Percentiles rank a stretch among this genome's conserved stretches.
Conservation (phyloP, 129 eudicot species). For the carrot (Daucus carota) region DH1_v3.0 NC_030382.2:15612001-15612500, state of each 20-base stretch:
- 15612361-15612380: conserved; percentile 75
- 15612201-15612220: conserved; percentile 89
- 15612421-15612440: conserved; percentile 99
- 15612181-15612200: conserved; percentile 83
- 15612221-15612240: conserved; percentile 92
- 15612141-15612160: background rate
- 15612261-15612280: conserved; percentile 51
- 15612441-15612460: conserved; percentile 98
- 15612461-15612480: conserved; percentile 86
- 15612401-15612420: conserved; percentile 81
- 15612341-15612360: conserved; percentile 65
- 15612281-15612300: conserved; percentile 70
- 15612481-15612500: conserved; percentile 65
- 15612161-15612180: conserved; percentile 57
- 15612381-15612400: conserved; percentile 53
- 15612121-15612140: background rate
- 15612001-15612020: conserved; percentile 98
- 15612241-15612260: conserved; percentile 87
- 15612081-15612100: conserved; percentile 55
- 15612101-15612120: conserved; percentile 56
- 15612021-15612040: conserved; percentile 78
- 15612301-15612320: conserved; percentile 87
- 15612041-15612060: conserved; percentile 84
- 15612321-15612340: conserved; percentile 83
- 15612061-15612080: conserved; percentile 70